These are phyloP conservation scores for Paecilomyces variotii DNA, from an alignment of 2,329 filamentous ascomycete species.

Conservation along the genomic window DNA sequence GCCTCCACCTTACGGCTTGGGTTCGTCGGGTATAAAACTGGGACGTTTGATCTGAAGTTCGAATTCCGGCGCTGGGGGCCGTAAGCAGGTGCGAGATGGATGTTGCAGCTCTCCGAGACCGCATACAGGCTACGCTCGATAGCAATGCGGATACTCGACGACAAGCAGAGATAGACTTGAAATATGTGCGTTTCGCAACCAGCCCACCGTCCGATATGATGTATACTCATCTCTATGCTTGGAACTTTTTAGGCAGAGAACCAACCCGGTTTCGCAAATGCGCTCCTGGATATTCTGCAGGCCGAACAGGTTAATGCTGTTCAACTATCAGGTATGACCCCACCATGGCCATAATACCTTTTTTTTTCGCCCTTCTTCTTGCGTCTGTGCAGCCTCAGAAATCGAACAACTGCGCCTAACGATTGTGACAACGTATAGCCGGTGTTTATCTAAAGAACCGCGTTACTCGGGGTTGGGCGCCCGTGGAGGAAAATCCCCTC, in stretches of 20 bases:
- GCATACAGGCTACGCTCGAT: constrained; percentile 58
- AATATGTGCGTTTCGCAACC: constrained; percentile 47
- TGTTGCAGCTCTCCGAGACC: constrained; percentile 52
- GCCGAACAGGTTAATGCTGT: constrained; percentile 77
- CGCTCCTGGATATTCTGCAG: constrained; percentile 83
- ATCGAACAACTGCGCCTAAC: constrained; percentile 7
- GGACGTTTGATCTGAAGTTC: constrained; percentile 14
- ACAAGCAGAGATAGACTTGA: constrained; percentile 57
- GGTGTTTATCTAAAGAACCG: constrained; percentile 98
- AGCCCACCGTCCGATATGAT: constrained; percentile 10
- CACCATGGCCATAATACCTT: constrained; percentile 4
- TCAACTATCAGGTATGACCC: constrained; percentile 71
- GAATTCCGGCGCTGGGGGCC: constrained; percentile 25
- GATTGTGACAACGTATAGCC: constrained; percentile 45
- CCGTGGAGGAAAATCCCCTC: constrained; percentile 63
- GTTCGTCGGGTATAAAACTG: constrained; percentile 6
- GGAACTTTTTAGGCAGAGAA: constrained; percentile 64
- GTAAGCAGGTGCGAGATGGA: constrained; percentile 45
- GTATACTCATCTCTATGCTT: constrained; percentile 6
- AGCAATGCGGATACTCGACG: constrained; percentile 53
- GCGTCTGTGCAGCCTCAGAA: constrained; percentile 3
- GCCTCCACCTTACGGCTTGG: constrained; percentile 13
- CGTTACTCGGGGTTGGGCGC: constrained; percentile 84
- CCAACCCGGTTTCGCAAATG: constrained; percentile 81
- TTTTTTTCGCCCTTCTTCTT: constrained; percentile 13